Evolutionary conservation across 768 basidiomycete genomes (phyloP), one percentile per base, ranked within the genome.

Genomic region (Russula abietina): DNA sequence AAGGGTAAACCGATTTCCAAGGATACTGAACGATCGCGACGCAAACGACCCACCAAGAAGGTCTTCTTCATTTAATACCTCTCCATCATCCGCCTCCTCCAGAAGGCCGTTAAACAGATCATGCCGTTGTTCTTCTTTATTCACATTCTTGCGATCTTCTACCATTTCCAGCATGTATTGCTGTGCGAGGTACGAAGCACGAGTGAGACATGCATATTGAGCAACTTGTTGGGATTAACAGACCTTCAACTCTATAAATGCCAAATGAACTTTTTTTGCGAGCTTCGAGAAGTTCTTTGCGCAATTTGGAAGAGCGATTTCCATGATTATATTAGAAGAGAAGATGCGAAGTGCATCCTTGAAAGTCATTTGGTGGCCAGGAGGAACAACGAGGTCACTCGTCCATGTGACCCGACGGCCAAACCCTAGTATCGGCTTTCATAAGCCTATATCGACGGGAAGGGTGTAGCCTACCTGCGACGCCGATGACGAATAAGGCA

Each of bases 401-500:
- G 71, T 73, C 81, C 80, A 84, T 7, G 78, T 76, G 46, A 83
- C 76, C 43, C 70, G 72, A 36, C 77, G 76, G 3, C 84, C 83
- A 66, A 85, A 86, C 9, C 82, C 65, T 67, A 41, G 49, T 17
- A n/a, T 24, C 12, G 33, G 2, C n/a, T 9, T n/a, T 24, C 22
- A 56, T 43, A 24, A 64, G 32, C 17, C 17, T 16, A 24, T 0
- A 4, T 53, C 11, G 9, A 28, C 16, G 36, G 16, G 7, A 58
- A 9, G 38, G 30, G 24, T 9, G 49, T 28, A 51, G 11, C 17
- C 19, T 28, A 66, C 64, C 83, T 63, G 84, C 83, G 2, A 75
- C 76, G 30, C 82, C 76, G 57, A 85, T 82, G 38, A 84, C 77
- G 54, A 81, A 80, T 3, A 85, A 76, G 0, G 83, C 79, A 43